Base-by-base conservation (phyloP, 1,139 yeast genomes). In the Candida tetrigidarum region DNA sequence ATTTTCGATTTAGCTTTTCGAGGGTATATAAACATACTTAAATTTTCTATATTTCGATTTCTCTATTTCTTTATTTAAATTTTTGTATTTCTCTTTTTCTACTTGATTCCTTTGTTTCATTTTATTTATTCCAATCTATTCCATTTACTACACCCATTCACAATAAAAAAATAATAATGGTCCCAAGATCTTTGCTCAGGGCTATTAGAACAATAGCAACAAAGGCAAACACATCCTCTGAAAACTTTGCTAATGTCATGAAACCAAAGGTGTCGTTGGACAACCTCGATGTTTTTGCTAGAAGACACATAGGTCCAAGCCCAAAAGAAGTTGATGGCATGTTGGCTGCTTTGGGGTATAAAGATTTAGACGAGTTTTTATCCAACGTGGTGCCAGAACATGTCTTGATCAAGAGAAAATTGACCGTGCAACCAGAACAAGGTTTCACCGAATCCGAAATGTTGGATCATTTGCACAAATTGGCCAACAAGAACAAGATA, bases 231-330 rank as follows among this genome's bases (percentile, higher is more conserved):
- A 73, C 82, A 14, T 76, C 82, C 11, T 73, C 80, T 18, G 64
- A 59, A 4, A 64, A 74, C 51, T 80, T 76, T 53, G 53, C 58
- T 2, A 54, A 60, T 26, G 69, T 78, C n/a, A 76, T 66, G 52
- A 60, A 66, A 46, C 74, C 78, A n/a, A 53, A 57, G 29, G 65
- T 63, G 6, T 54, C 66, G 2, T 62, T 67, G 45, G 60, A 57
- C 34, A 75, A 78, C 10, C 70, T 89, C 47, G 99, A 93, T 62
- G 85, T 95, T 2, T 93, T 92, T 65, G 81, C 89, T 42, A 81
- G 95, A 62, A 87, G 98, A 59, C 99, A 93, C 69, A 74, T 91
- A 50, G 99, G 99, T 12, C 95, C 97, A 16, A 75, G 80, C 15
- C 82, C 88, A 0, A 62, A 58, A 1, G 82, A 88, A 50, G 86